A percentile compares a stretch with the other conserved stretches of the same genome.
These are phyloP conservation scores for Tricholoma terreum DNA, from an alignment of 768 basidiomycete genomes.

Conservation along the genomic window DNA sequence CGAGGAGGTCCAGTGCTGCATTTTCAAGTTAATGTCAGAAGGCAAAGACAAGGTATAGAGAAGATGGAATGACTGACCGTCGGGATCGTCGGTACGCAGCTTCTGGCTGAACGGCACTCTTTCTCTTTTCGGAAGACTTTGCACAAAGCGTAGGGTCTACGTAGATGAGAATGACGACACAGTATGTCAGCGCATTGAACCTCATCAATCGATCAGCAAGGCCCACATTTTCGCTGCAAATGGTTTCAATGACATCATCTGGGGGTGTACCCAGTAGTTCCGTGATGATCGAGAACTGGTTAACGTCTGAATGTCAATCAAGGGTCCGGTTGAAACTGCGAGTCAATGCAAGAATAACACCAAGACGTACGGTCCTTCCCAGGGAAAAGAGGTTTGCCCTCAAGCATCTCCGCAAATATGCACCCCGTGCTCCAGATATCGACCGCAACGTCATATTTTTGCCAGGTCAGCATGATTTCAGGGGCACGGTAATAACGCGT, in stretches of 20 bases:
- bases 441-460: slow-evolving; percentile 99
- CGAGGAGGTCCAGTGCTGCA: slow-evolving; percentile 88
- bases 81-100: slow-evolving; percentile 81
- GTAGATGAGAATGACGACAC: slow-evolving; percentile 8
- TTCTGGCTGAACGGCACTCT: slow-evolving; percentile 95
- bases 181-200: neutral
- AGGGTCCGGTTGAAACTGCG: slow-evolving; percentile 9
- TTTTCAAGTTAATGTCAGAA: slow-evolving; percentile 1
- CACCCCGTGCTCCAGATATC: slow-evolving; percentile 99
- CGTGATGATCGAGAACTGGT: slow-evolving; percentile 99
- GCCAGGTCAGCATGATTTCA: slow-evolving; percentile 99
- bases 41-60: neutral
- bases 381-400: slow-evolving; percentile 97
- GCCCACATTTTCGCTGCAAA: slow-evolving; percentile 93
- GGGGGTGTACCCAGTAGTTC: slow-evolving; percentile 98
- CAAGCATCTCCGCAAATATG: slow-evolving; percentile 99
- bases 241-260: slow-evolving; percentile 99
- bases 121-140: slow-evolving; percentile 93
- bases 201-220: slow-evolving; percentile 7
- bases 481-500: slow-evolving; percentile 98
- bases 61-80: slow-evolving; percentile 51
- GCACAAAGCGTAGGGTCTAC: slow-evolving; percentile 99
- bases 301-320: slow-evolving; percentile 68
- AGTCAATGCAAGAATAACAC: slow-evolving; percentile 4
- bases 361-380: slow-evolving; percentile 93